Evolutionary conservation across 2,329 filamentous ascomycete genomes (phyloP).

Genomic region (Fusarium burgessii): DNA sequence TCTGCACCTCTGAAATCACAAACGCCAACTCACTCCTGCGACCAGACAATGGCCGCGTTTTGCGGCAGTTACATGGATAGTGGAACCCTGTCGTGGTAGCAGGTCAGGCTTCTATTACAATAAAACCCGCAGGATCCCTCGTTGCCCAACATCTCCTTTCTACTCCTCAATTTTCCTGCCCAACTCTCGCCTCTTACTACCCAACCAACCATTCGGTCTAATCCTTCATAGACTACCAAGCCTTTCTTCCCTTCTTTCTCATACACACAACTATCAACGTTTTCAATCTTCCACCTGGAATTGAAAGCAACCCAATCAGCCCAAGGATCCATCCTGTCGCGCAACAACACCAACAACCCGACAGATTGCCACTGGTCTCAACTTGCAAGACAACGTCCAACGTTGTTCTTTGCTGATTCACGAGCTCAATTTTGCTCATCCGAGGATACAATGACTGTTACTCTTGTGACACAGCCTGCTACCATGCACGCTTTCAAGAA

Average conservation of each 20-base stretch:
- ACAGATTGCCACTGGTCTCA: slow-evolving; percentile 47
- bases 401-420: slow-evolving; percentile 48
- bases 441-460: slow-evolving; percentile 62
- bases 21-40: slow-evolving; percentile 62
- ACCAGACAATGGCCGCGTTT: slow-evolving; percentile 59
- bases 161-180: slow-evolving; percentile 48
- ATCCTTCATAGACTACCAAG: slow-evolving; percentile 43
- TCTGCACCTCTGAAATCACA: slow-evolving; percentile 48
- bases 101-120: slow-evolving; percentile 51
- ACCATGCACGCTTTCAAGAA: slow-evolving; percentile 67
- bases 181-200: slow-evolving; percentile 55
- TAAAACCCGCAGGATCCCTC: slow-evolving; percentile 66
- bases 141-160: slow-evolving; percentile 53
- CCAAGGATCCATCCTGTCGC: slow-evolving; percentile 48
- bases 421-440: slow-evolving; percentile 49
- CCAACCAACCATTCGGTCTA: slow-evolving; percentile 50
- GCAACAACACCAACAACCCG: slow-evolving; percentile 44
- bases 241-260: slow-evolving; percentile 39
- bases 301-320: slow-evolving; percentile 40
- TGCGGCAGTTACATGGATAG: slow-evolving; percentile 44
- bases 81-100: slow-evolving; percentile 42
- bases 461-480: slow-evolving; percentile 61
- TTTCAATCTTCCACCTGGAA: slow-evolving; percentile 39
- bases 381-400: slow-evolving; percentile 45
- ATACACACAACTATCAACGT: slow-evolving; percentile 34